Base-by-base conservation (phyloP, 352 stramenopile genomes). In the Achlya hypogyna region DNA sequence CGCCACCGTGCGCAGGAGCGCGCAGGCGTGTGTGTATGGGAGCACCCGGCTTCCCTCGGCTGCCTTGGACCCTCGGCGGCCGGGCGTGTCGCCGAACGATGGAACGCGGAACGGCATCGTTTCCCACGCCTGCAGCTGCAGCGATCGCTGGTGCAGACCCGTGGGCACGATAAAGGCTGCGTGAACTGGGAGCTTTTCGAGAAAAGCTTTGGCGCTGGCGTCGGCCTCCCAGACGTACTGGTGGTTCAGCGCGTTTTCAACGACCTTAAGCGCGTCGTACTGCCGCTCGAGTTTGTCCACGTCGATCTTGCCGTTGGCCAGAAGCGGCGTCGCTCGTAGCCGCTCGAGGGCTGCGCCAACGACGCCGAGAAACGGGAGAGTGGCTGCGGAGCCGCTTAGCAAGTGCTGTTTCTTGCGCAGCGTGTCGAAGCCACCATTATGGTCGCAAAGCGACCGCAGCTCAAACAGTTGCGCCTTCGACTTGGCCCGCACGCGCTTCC, bases 331-430 rank as follows among this genome's bases (percentile, higher is more conserved):
- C 20, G 71, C 72, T 0, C 80, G 74, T 23, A 89, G 71, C 5
- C 83, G 72, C 58, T 91, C 83, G 3, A 91, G 76, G 47, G 83
- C 78, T 14, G 87, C 77, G 0, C 79, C 81, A 34, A 91, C 76
- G 2, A 91, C 81, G 2, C 83, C 83, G 23, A 91, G 76, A 53
- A 91, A 91, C 27, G 83, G 83, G n/a, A 91, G 77, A 23, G 79
- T 79, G 23, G 65, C 72, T n/a, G 68, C 53, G 9, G 73, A 76
- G 23, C 34, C 68, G 32, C 75, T 85, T 54, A 87, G 70, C 10
- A 63, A 29, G 9, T 69, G 74, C 43, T 91, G 83, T 23, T 81
- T 81, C 32, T 80, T 77, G 28, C 81, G 74, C 14, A 91, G 71
- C 22, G 78, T 87, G 52, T 91, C 79, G 32, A 91, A 91, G 12